Percentiles rank a stretch among this genome's conserved stretches.
phyloP scores from a whole-genome alignment of 192 early-diverging fungal species.

The Backusella tarrabulga region DNA sequence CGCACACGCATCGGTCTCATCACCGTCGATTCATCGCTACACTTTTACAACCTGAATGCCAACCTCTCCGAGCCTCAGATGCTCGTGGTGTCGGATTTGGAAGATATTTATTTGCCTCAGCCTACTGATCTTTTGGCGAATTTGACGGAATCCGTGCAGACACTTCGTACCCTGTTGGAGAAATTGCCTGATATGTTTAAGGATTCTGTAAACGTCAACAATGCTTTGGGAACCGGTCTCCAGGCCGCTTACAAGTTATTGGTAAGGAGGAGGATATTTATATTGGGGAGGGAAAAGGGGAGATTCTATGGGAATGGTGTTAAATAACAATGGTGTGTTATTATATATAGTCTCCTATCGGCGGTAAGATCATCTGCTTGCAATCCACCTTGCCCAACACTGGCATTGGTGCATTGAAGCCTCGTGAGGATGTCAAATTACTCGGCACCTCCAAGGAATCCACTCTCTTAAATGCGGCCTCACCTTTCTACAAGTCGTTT shows the following conservation, averaged over 20 bases:
- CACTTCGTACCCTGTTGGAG: conserved; percentile 71
- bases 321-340: not conserved
- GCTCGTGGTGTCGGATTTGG: conserved; percentile 89
- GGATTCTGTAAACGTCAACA: conserved; percentile 75
- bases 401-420: conserved; percentile 77
- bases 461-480: conserved; percentile 77
- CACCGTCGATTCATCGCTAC: conserved; percentile 83
- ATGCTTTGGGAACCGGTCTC: conserved; percentile 80
- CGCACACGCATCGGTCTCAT: conserved; percentile 89
- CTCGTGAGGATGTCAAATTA: conserved; percentile 83
- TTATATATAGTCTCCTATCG: conserved; percentile 57
- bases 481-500: conserved; percentile 86
- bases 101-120: conserved; percentile 86
- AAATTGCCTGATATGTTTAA: conserved; percentile 84
- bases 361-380: conserved; percentile 88
- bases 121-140: conserved; percentile 90
- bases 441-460: conserved; percentile 91
- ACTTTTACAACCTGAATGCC: conserved; percentile 88
- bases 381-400: conserved; percentile 82
- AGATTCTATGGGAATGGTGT: not conserved
- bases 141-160: conserved; percentile 75
- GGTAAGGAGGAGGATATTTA: conserved; percentile 27
- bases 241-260: conserved; percentile 81
- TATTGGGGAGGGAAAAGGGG: not conserved
- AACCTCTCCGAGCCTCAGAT: conserved; percentile 84